phyloP scores from a whole-genome alignment of 495 filamentous ascomycete species.

The Podospora tetraspora region DNA sequence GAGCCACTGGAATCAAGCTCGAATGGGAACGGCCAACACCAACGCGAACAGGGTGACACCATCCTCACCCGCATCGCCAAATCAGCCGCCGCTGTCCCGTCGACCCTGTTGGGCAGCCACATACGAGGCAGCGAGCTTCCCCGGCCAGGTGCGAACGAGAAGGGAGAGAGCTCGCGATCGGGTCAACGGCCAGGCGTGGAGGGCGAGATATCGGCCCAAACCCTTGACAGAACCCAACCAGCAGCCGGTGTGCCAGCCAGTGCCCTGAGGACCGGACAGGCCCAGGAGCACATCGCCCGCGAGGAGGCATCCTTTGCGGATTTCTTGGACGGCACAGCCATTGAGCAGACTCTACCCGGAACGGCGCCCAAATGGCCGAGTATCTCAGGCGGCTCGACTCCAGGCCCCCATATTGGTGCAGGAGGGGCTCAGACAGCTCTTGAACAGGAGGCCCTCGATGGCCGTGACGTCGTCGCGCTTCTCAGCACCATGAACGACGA shows the following conservation, averaged over 20 bases:
- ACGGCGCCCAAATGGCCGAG: neutral
- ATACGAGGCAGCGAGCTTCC: slow-evolving; percentile 3
- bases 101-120: slow-evolving; percentile 18
- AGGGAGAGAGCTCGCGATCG: slow-evolving; percentile 20
- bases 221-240: slow-evolving; percentile 55
- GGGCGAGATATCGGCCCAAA: slow-evolving; percentile 25
- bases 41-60: neutral
- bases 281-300: slow-evolving; percentile 30
- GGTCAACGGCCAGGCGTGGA: slow-evolving; percentile 11
- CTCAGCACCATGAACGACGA: slow-evolving; percentile 18
- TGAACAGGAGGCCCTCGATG: slow-evolving; percentile 39
- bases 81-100: slow-evolving; percentile 25
- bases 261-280: slow-evolving; percentile 22
- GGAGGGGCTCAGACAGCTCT: slow-evolving; percentile 15
- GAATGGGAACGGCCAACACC: neutral
- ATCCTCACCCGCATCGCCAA: slow-evolving; percentile 22
- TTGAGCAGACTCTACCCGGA: neutral
- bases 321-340: slow-evolving; percentile 37
- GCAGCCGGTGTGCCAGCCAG: slow-evolving; percentile 9
- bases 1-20: slow-evolving; percentile 1
- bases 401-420: neutral
- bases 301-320: slow-evolving; percentile 41
- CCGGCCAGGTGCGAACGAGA: slow-evolving; percentile 15
- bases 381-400: neutral
- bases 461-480: slow-evolving; percentile 41